Evolutionary conservation across 2,329 filamentous ascomycete genomes (phyloP).

Genomic region (Teratosphaeria pseudoeucalypti): DNA sequence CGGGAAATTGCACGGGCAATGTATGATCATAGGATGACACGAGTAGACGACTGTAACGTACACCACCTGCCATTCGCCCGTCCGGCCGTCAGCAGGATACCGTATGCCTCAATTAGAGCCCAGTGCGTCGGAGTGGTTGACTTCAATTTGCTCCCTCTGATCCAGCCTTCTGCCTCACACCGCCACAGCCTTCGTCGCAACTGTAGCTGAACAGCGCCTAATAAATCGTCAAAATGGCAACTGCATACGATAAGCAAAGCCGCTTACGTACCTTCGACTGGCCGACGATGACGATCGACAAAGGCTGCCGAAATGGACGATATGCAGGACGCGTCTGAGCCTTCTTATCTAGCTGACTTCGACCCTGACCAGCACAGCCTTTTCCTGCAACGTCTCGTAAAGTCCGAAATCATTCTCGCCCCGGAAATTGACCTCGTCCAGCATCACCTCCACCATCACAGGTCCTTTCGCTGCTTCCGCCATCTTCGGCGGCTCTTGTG

Average conservation of each 20-base stretch:
- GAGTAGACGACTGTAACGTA: neutral
- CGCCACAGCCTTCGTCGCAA: neutral
- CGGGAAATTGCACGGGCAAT: no score
- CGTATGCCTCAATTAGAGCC: neutral
- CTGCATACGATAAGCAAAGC: no score
- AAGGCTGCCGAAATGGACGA: no score
- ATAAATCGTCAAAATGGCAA: no score
- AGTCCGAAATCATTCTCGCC: slow-evolving; percentile 35
- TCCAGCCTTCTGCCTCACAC: neutral
- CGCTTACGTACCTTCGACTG: no score
- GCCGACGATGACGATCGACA: no score
- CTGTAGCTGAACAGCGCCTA: no score
- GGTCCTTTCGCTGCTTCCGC: slow-evolving; percentile 2
- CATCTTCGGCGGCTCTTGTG: neutral
- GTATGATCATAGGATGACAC: neutral
- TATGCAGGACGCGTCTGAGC: neutral
- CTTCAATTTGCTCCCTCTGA: neutral
- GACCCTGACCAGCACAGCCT: slow-evolving; percentile 15
- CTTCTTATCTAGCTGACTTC: slow-evolving; percentile 11
- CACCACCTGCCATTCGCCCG: neutral
- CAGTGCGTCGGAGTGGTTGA: neutral
- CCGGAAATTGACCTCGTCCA: slow-evolving; percentile 32
- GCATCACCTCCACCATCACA: slow-evolving; percentile 21
- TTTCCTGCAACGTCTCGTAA: slow-evolving; percentile 29
- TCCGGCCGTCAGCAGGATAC: no score